A percentile compares a stretch with the other conserved stretches of the same genome.
These are phyloP conservation scores for Pythium aphanidermatum DNA, from an alignment of 352 stramenopile genomes.

Conservation along the genomic window DNA sequence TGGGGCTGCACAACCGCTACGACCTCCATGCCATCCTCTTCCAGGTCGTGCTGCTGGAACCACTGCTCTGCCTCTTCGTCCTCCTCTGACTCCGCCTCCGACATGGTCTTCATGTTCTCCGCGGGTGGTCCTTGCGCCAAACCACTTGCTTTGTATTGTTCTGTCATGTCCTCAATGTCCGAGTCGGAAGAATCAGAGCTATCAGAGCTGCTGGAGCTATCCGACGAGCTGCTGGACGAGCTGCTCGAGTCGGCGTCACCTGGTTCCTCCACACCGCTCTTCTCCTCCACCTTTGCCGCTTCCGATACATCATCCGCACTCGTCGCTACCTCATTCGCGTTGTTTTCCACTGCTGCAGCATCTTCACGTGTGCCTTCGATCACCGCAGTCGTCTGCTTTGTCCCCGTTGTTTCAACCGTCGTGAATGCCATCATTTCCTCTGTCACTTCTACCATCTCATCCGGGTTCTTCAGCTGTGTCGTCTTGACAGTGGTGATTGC, in stretches of 20 bases:
- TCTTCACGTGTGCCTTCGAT: no score
- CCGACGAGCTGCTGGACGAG: slow-evolving; percentile 18
- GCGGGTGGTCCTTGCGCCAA: neutral
- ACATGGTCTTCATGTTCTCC: neutral
- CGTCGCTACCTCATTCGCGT: neutral
- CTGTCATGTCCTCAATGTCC: slow-evolving; percentile 18
- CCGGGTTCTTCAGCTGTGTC: neutral
- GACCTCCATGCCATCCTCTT: slow-evolving; percentile 13
- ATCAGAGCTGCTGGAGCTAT: slow-evolving; percentile 15
- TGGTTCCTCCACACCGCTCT: slow-evolving; percentile 26
- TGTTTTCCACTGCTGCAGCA: no score
- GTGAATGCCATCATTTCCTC: no score
- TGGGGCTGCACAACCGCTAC: slow-evolving; percentile 1
- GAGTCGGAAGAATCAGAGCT: slow-evolving; percentile 13
- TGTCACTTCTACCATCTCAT: neutral
- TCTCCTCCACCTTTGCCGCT: slow-evolving; percentile 6
- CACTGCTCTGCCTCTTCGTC: slow-evolving; percentile 16
- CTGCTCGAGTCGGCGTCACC: slow-evolving; percentile 11
- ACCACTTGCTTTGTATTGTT: slow-evolving; percentile 7
- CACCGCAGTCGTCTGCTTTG: no score
- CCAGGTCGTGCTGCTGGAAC: slow-evolving; percentile 12
- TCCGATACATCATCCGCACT: no score
- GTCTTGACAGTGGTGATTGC: no score
- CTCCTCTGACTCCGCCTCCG: slow-evolving; percentile 10
- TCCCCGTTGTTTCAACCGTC: no score